These are phyloP conservation scores for Mucuna pruriens DNA, from an alignment of 306 rosid species.

Conservation along the genomic window DNA sequence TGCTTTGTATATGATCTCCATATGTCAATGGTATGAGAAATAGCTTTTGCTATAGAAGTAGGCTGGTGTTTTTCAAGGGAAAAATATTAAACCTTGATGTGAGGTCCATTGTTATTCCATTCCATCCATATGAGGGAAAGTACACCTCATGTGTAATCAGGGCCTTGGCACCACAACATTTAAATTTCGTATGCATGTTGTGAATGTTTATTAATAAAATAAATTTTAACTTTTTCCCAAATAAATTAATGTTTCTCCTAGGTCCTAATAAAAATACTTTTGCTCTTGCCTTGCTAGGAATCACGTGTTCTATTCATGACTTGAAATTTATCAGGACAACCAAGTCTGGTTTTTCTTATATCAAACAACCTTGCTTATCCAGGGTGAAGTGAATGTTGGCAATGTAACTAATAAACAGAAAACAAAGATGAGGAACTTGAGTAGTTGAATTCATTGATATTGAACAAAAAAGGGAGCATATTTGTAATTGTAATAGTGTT, in stretches of 20 bases:
- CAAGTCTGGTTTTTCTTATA: neutral
- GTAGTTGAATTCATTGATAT: slow-evolving; percentile 6
- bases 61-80: no score
- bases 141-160: no score
- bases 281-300: neutral
- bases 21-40: no score
- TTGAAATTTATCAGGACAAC: slow-evolving; percentile 9
- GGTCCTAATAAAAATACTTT: neutral
- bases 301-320: neutral
- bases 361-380: neutral
- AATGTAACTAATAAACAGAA: neutral
- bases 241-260: neutral
- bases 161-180: neutral
- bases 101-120: no score
- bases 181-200: neutral
- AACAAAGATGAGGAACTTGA: neutral
- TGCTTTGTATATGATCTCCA: slow-evolving; percentile 44
- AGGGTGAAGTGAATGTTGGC: neutral
- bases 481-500: neutral
- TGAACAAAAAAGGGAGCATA: no score
- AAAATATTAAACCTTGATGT: no score
- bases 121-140: no score
- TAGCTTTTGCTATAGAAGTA: no score
- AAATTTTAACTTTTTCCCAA: neutral
- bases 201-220: neutral